Evolutionary conservation across 306 rosid genomes (phyloP).

Genomic region (Pueraria montana): DNA sequence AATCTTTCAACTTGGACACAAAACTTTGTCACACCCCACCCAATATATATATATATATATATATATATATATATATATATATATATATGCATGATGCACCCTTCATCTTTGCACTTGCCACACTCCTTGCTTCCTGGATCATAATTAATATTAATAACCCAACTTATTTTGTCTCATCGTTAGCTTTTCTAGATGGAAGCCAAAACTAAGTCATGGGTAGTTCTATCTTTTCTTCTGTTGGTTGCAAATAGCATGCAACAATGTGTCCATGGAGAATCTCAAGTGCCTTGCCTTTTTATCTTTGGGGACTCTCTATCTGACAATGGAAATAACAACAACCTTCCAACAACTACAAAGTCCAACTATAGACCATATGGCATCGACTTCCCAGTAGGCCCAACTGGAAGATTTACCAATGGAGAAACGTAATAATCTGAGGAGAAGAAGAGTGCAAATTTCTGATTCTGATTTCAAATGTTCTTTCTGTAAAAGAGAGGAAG

Average conservation of each 20-base stretch:
- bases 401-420: slow-evolving; percentile 70
- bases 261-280: slow-evolving; percentile 17
- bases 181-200: neutral
- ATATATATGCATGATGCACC: neutral
- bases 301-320: slow-evolving; percentile 71
- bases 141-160: neutral
- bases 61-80: no score
- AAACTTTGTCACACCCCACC: no score
- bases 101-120: neutral
- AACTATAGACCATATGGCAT: slow-evolving; percentile 69
- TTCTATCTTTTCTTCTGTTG: slow-evolving; percentile 30
- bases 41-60: no score
- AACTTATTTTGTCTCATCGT: no score
- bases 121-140: neutral
- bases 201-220: neutral
- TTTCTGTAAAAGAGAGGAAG: no score
- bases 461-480: no score
- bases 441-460: no score
- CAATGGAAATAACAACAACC: slow-evolving; percentile 67
- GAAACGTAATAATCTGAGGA: no score
- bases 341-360: slow-evolving; percentile 33
- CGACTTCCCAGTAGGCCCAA: slow-evolving; percentile 57
- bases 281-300: slow-evolving; percentile 60
- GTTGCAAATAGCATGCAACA: neutral
- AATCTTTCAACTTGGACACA: neutral